Conservation (phyloP, 164 flowering plant genomes). For the Piper longum region DNA sequence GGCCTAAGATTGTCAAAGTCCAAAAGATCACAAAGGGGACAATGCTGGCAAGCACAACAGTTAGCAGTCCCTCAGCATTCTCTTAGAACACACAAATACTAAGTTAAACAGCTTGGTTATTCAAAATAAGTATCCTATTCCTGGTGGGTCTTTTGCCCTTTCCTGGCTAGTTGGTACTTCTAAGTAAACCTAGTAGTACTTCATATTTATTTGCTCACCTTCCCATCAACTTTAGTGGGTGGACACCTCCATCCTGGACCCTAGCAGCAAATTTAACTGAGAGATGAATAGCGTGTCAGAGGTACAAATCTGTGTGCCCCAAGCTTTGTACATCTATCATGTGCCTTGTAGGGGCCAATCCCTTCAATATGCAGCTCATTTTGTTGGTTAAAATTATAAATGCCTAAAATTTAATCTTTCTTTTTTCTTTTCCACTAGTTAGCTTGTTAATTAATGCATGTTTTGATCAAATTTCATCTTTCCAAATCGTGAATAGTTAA, state of each 20-base stretch:
- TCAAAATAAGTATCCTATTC: neutral
- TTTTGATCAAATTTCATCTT: too few species aligned
- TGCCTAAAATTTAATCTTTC: neutral
- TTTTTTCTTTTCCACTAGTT: too few species aligned
- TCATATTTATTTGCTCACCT: neutral
- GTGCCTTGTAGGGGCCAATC: neutral
- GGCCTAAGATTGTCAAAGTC: neutral
- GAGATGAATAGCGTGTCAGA: neutral
- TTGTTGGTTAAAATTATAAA: too few species aligned
- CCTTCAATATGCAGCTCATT: neutral
- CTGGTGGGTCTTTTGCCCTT: neutral
- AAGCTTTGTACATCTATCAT: neutral
- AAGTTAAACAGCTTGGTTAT: neutral
- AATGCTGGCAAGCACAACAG: neutral
- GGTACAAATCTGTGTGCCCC: neutral
- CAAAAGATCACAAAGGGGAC: neutral
- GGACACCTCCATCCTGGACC: neutral
- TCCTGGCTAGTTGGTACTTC: neutral
- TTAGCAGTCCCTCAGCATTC: neutral
- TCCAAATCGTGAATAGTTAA: too few species aligned
- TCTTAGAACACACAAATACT: neutral
- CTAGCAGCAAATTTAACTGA: neutral
- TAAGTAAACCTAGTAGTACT: neutral
- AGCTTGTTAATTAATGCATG: too few species aligned
- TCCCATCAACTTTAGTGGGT: constrained; percentile 1